Conservation (phyloP, 108 stramenopile species). For the Pseudonitzschia delicatissima region DNA sequence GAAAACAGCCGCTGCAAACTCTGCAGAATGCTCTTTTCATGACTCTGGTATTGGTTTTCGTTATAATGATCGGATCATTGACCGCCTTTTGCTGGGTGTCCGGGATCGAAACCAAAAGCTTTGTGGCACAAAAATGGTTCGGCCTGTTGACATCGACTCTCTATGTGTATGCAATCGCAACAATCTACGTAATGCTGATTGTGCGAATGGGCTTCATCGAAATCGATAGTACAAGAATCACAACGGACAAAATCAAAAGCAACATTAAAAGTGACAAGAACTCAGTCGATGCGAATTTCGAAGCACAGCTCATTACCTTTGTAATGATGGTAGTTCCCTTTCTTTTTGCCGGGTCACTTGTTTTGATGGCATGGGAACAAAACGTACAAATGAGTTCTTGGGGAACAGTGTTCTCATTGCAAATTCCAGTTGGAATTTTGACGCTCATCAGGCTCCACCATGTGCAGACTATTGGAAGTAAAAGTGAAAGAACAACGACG, state of each 20-base stretch:
- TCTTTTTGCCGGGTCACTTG: slow-evolving; percentile 1
- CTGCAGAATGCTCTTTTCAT: too few relatives aligned
- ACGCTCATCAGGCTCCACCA: not conserved
- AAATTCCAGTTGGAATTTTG: not conserved
- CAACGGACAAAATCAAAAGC: not conserved
- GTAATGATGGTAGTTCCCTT: slow-evolving; percentile 1
- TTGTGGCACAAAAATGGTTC: not conserved
- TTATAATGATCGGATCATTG: not conserved
- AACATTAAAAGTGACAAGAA: not conserved
- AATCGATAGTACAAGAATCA: not conserved
- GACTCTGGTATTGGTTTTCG: not conserved
- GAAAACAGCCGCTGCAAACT: not conserved
- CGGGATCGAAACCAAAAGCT: not conserved
- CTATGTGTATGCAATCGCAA: not conserved
- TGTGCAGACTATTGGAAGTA: not conserved
- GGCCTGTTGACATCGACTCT: not conserved
- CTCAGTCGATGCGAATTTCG: not conserved
- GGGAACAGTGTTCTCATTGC: not conserved
- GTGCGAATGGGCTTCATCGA: not conserved
- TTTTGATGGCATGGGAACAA: slow-evolving; percentile 18
- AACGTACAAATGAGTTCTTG: slow-evolving; percentile 13
- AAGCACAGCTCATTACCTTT: not conserved
- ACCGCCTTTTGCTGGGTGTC: not conserved
- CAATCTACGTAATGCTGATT: not conserved
- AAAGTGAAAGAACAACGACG: not conserved